A percentile compares a stretch with the other conserved stretches of the same genome.
These are phyloP conservation scores for Strigomonas culicis DNA, from an alignment of 208 protist species.

Conservation along the genomic window DNA sequence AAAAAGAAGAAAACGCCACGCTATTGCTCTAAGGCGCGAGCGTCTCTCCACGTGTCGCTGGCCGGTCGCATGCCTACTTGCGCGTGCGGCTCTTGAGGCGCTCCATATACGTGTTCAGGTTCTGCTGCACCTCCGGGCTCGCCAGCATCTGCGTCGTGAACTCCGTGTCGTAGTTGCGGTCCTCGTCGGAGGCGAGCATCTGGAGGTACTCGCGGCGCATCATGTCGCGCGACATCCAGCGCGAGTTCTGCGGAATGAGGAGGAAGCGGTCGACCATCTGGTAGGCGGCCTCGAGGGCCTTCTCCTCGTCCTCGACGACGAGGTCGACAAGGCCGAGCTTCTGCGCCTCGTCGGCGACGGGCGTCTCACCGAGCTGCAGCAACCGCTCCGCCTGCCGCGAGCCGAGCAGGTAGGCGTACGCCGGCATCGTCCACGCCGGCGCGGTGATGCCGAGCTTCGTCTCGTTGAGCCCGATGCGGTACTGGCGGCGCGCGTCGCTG, in stretches of 20 bases:
- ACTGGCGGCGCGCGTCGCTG: constrained; percentile 33
- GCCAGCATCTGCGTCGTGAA: constrained; percentile 67
- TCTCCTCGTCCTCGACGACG: constrained; percentile 47
- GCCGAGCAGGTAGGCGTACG: constrained; percentile 68
- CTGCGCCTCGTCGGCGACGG: constrained; percentile 58
- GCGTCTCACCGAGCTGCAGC: constrained; percentile 77
- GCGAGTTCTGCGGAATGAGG: constrained; percentile 52
- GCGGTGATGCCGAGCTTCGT: constrained; percentile 68
- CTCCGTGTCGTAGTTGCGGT: constrained; percentile 78
- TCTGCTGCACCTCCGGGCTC: constrained; percentile 70
- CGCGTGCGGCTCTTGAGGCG: constrained; percentile 45
- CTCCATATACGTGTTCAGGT: constrained; percentile 47
- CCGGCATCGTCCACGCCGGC: constrained; percentile 69
- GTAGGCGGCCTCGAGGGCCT: constrained; percentile 36
- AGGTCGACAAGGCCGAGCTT: constrained; percentile 61
- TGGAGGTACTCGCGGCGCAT: constrained; percentile 74
- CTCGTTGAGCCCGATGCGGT: constrained; percentile 83
- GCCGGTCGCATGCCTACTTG: constrained; percentile 23
- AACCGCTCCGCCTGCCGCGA: constrained; percentile 60
- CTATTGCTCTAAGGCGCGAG: not conserved
- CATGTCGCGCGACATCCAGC: constrained; percentile 83
- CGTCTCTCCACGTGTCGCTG: not conserved
- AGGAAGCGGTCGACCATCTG: constrained; percentile 62
- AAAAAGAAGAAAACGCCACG: too few species aligned
- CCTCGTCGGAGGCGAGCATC: constrained; percentile 65